phyloP scores from a whole-genome alignment of 1,139 yeast species.

The Taphrina communis region DNA sequence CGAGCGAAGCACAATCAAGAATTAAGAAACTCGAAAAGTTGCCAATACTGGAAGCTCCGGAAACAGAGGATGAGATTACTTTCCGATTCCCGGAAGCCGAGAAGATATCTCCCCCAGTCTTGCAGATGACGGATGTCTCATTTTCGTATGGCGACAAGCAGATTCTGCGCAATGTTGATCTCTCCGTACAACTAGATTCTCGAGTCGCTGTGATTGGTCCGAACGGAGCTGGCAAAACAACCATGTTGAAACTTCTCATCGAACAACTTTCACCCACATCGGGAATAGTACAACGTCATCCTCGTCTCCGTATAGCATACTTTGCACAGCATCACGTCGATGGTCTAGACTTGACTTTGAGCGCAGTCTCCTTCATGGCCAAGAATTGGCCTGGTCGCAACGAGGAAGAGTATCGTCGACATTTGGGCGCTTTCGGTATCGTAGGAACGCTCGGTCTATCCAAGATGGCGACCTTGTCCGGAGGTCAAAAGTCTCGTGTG shows the following conservation, averaged over 20 bases:
- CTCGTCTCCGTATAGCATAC: conserved; percentile 89
- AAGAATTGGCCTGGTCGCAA: conserved; percentile 87
- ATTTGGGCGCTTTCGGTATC: conserved; percentile 94
- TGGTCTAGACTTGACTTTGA: conserved; percentile 85
- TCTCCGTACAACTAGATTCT: conserved; percentile 91
- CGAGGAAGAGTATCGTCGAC: conserved; percentile 96
- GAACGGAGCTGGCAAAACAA: conserved; percentile 98
- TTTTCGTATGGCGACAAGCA: conserved; percentile 76
- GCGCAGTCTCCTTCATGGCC: conserved; percentile 96
- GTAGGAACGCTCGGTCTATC: conserved; percentile 93
- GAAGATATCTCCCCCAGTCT: conserved; percentile 86
- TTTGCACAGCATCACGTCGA: conserved; percentile 99
- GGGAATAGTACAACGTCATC: conserved; percentile 78
- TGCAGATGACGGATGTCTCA: conserved; percentile 82
- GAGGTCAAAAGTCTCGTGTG: conserved; percentile 98
- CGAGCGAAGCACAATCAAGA: conserved; percentile 96
- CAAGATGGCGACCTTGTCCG: conserved; percentile 86
- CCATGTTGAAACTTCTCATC: conserved; percentile 82
- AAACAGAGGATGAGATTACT: conserved; percentile 81
- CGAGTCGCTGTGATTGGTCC: conserved; percentile 98
- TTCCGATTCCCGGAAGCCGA: conserved; percentile 97
- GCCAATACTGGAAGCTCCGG: conserved; percentile 92
- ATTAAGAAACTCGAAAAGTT: conserved; percentile 93
- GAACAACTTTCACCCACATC: conserved; percentile 72
- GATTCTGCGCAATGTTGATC: conserved; percentile 73